Percentiles rank a stretch among this genome's conserved stretches.
phyloP scores from a whole-genome alignment of 192 early-diverging fungal species.

The Phlyctochytrium bullatum region DNA sequence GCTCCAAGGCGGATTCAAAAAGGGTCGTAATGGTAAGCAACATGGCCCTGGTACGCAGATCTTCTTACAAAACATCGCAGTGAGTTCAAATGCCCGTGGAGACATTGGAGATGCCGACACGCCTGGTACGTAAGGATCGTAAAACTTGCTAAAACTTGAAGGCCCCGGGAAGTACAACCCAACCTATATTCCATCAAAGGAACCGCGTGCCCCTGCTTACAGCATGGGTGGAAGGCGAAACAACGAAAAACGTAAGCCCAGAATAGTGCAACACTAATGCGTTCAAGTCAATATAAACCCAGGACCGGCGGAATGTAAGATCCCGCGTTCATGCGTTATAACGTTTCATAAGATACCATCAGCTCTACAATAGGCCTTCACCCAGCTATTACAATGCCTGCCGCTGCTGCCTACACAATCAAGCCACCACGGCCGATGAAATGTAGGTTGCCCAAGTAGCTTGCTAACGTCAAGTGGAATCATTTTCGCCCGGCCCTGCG shows the following conservation, averaged over 20 bases:
- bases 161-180: slow-evolving; percentile 62
- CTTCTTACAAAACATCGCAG: slow-evolving; percentile 8
- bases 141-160: slow-evolving; percentile 9
- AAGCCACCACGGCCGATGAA: slow-evolving; percentile 53
- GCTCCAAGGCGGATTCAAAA: slow-evolving; percentile 50
- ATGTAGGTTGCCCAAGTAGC: slow-evolving; percentile 17
- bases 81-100: slow-evolving; percentile 10
- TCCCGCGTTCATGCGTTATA: background rate
- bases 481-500: slow-evolving; percentile 54
- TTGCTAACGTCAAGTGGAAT: slow-evolving; percentile 38
- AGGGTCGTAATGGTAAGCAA: slow-evolving; percentile 24
- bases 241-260: slow-evolving; percentile 37
- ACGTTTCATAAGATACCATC: slow-evolving; percentile 31
- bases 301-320: slow-evolving; percentile 51
- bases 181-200: slow-evolving; percentile 44
- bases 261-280: background rate
- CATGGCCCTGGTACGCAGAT: slow-evolving; percentile 3
- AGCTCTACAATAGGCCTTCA: slow-evolving; percentile 50
- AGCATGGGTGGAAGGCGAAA: slow-evolving; percentile 50
- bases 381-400: slow-evolving; percentile 48
- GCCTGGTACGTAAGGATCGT: slow-evolving; percentile 37
- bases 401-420: slow-evolving; percentile 54
- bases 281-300: slow-evolving; percentile 41
- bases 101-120: slow-evolving; percentile 41
- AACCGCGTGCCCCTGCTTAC: slow-evolving; percentile 57